A percentile compares a stretch with the other conserved stretches of the same genome.
Conservation (phyloP, 768 basidiomycete species). For the Suillus decipiens region DNA sequence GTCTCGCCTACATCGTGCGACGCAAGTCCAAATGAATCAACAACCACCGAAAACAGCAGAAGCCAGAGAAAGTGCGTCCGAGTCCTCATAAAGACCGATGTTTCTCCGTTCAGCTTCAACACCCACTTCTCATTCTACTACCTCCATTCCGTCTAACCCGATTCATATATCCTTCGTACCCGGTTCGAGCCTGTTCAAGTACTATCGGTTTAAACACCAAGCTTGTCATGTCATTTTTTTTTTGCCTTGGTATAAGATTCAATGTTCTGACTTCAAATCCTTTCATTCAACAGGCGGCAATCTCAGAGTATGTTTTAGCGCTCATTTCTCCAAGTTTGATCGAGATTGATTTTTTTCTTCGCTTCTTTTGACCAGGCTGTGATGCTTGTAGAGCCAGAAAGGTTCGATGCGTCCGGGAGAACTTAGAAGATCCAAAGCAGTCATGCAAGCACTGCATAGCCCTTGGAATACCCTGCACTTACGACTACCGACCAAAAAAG, state of each 20-base stretch:
- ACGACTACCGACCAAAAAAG: conserved; percentile 93
- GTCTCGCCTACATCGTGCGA: conserved; percentile 70
- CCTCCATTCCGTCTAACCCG: conserved; percentile 29
- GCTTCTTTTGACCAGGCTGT: conserved; percentile 54
- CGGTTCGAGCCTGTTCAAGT: conserved; percentile 27
- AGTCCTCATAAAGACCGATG: conserved; percentile 51
- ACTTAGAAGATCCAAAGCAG: conserved; percentile 72
- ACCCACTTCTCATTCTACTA: conserved; percentile 24
- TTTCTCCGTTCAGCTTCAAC: conserved; percentile 50
- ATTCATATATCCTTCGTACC: conserved; percentile 43
- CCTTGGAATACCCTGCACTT: conserved; percentile 83
- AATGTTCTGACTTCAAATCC: conserved; percentile 36
- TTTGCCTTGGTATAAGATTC: conserved; percentile 22
- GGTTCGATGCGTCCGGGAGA: conserved; percentile 81
- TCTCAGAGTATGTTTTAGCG: conserved; percentile 66
- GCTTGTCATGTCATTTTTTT: conserved; percentile 40
- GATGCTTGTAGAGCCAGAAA: conserved; percentile 87
- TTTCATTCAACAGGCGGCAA: conserved; percentile 61
- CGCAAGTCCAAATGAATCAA: conserved; percentile 49
- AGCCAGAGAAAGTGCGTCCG: conserved; percentile 77
- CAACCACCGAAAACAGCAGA: conserved; percentile 67
- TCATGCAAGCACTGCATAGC: conserved; percentile 87
- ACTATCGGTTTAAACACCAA: conserved; percentile 19
- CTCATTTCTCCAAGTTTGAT: conserved; percentile 19
- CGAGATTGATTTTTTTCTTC: conserved; percentile 23